Percentiles rank a stretch among this genome's conserved stretches.
These are phyloP conservation scores for Sporothrix phasma DNA, from an alignment of 2,329 filamentous ascomycete genomes.

Conservation along the genomic window DNA sequence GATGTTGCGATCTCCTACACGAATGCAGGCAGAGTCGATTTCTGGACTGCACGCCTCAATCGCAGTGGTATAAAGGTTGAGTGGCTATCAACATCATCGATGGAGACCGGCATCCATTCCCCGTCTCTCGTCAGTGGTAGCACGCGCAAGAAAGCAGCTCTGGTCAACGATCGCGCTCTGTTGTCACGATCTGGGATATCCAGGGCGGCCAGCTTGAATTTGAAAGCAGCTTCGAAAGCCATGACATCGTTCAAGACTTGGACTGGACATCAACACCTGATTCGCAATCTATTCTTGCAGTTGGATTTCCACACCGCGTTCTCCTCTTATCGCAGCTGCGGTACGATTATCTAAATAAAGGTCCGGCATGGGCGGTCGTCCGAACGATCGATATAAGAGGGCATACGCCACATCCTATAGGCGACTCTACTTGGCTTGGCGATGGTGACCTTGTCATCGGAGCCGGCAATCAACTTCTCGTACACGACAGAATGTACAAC, in stretches of 20 bases:
- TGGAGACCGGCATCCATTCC: constrained; percentile 65
- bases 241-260: constrained; percentile 71
- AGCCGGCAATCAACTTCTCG: constrained; percentile 81
- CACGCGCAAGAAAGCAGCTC: constrained; percentile 74
- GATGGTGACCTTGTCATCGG: constrained; percentile 80
- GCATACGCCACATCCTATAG: constrained; percentile 79
- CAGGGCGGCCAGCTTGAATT: constrained; percentile 73
- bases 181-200: constrained; percentile 85
- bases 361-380: constrained; percentile 81
- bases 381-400: constrained; percentile 73
- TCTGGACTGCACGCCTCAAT: constrained; percentile 75
- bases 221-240: constrained; percentile 60
- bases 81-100: constrained; percentile 72
- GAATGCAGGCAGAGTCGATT: constrained; percentile 60
- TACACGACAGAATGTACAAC: constrained; percentile 68
- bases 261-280: constrained; percentile 93
- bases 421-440: constrained; percentile 84
- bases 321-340: constrained; percentile 76
- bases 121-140: constrained; percentile 76
- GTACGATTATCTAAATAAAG: constrained; percentile 82
- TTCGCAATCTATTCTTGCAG: constrained; percentile 76
- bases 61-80: constrained; percentile 50
- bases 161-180: constrained; percentile 67
- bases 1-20: constrained; percentile 85
- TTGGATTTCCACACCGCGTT: constrained; percentile 84